phyloP scores from a whole-genome alignment of 2,329 filamentous ascomycete genomes.

The Trichoderma aggressivum region DNA sequence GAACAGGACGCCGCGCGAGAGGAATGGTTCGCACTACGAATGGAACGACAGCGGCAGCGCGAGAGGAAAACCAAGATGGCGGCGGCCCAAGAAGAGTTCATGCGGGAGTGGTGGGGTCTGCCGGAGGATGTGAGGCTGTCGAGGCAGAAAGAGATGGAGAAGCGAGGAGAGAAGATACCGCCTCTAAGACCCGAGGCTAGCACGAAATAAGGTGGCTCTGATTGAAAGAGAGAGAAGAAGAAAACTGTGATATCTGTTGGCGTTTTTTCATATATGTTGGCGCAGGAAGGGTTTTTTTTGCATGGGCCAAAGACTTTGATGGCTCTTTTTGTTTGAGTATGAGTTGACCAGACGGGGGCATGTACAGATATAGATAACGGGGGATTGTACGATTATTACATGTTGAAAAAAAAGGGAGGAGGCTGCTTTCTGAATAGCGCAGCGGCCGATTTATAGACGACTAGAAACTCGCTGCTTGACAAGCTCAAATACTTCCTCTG shows the following conservation, averaged over 20 bases:
- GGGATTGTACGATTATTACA: slow-evolving; percentile 13
- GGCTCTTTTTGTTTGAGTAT: not conserved
- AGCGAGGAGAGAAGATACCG: slow-evolving; percentile 50
- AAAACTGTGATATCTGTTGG: not conserved
- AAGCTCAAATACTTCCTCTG: slow-evolving; percentile 33
- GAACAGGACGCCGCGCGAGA: slow-evolving; percentile 86
- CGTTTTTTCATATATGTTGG: slow-evolving; percentile 3
- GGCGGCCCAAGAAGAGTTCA: slow-evolving; percentile 61
- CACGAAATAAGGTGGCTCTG: not conserved
- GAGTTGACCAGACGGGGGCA: not conserved
- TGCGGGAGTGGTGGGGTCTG: slow-evolving; percentile 66
- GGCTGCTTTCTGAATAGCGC: not conserved
- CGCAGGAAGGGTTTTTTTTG: not conserved
- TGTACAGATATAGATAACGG: slow-evolving; percentile 10
- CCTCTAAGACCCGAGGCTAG: not conserved
- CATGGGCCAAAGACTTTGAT: not conserved
- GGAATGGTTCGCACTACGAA: slow-evolving; percentile 83
- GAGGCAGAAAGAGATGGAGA: slow-evolving; percentile 50
- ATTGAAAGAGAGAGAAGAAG: not conserved
- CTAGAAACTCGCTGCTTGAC: slow-evolving; percentile 18
- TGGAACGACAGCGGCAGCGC: slow-evolving; percentile 65
- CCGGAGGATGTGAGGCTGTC: slow-evolving; percentile 54
- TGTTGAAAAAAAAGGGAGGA: not conserved
- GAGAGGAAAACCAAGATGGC: slow-evolving; percentile 61
- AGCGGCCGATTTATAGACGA: slow-evolving; percentile 10